phyloP scores from a whole-genome alignment of 2,329 filamentous ascomycete genomes.

The Raffaelea arxii region DNA sequence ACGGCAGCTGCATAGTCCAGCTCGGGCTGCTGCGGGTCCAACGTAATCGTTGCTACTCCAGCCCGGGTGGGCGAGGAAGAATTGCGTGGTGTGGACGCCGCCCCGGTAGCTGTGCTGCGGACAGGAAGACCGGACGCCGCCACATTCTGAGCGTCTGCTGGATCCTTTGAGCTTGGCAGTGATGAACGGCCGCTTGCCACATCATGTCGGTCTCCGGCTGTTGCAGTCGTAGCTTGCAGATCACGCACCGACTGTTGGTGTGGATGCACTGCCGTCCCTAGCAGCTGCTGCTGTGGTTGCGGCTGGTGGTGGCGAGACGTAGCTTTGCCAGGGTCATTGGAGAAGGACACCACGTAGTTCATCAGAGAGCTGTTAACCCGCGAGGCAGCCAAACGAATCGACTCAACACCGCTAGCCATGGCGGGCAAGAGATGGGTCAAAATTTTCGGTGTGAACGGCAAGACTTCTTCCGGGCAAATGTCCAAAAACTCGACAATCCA shows the following conservation, averaged over 20 bases:
- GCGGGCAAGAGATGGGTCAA: slow-evolving; percentile 86
- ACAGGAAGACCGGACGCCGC: too few species aligned
- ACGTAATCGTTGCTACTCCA: neutral
- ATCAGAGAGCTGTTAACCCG: slow-evolving; percentile 86
- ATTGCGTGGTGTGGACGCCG: neutral
- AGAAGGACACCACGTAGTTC: slow-evolving; percentile 87
- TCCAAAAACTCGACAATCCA: slow-evolving; percentile 98
- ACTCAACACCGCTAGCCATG: slow-evolving; percentile 84
- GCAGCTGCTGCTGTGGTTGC: slow-evolving; percentile 14
- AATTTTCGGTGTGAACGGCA: slow-evolving; percentile 88
- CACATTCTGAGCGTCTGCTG: neutral
- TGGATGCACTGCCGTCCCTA: too few species aligned
- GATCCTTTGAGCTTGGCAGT: neutral
- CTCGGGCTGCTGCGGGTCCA: slow-evolving; percentile 36
- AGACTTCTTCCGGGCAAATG: slow-evolving; percentile 92
- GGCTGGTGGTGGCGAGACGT: slow-evolving; percentile 17
- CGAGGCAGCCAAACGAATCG: slow-evolving; percentile 77
- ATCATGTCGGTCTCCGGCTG: neutral
- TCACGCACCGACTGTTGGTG: slow-evolving; percentile 6
- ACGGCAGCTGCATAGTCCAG: slow-evolving; percentile 96
- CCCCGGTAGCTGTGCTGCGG: neutral
- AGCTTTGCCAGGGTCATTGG: slow-evolving; percentile 51
- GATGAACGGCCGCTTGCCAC: neutral
- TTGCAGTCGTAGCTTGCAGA: slow-evolving; percentile 24
- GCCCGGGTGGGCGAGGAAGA: neutral